A percentile compares a stretch with the other conserved stretches of the same genome.
These are phyloP conservation scores for Syzygium grande DNA, from an alignment of 345 rosid genomes.

Conservation along the genomic window DNA sequence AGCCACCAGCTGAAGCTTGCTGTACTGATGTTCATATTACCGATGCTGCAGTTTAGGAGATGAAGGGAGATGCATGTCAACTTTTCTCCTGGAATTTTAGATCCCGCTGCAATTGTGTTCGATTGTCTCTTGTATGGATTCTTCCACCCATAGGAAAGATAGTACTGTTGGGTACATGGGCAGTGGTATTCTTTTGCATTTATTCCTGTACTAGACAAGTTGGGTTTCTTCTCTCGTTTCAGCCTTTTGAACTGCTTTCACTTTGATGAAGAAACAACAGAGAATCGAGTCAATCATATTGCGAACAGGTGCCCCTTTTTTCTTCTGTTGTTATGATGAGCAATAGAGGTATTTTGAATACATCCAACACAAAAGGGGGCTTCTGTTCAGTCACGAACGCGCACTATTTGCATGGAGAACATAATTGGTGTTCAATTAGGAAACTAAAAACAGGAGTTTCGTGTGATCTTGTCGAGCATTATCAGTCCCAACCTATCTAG, in stretches of 20 bases:
- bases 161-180: not conserved
- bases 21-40: not conserved
- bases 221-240: not conserved
- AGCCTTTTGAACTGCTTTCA: not conserved
- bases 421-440: not conserved
- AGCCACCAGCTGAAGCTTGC: not conserved
- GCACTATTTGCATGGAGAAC: not conserved
- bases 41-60: not conserved
- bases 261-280: not conserved
- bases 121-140: not conserved
- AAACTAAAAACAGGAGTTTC: not conserved
- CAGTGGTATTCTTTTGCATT: not conserved
- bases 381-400: not conserved
- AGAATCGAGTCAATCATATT: not conserved
- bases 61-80: not conserved
- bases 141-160: not conserved
- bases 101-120: not conserved
- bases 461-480: not conserved
- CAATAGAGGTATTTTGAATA: not conserved
- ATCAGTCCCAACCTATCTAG: not conserved
- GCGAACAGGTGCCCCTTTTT: not conserved
- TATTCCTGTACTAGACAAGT: not conserved
- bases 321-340: not conserved
- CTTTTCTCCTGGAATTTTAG: not conserved
- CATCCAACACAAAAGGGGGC: not conserved